phyloP scores from a whole-genome alignment of 306 rosid genomes.

The Spatholobus suberectus region DNA sequence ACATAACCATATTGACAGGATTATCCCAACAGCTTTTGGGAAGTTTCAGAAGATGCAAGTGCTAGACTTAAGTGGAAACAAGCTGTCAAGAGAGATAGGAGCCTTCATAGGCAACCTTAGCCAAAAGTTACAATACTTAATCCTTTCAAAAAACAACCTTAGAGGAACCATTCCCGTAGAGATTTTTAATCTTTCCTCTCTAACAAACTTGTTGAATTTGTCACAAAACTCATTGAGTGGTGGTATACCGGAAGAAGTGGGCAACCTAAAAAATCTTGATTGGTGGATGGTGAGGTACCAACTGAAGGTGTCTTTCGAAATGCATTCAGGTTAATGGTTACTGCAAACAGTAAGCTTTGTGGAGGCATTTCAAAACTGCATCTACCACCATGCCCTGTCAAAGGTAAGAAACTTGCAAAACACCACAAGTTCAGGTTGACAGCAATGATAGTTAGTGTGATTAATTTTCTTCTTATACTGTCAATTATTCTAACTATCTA shows the following conservation, averaged over 20 bases:
- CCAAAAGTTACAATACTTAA: neutral
- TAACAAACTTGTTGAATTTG: slow-evolving; percentile 16
- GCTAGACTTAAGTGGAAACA: neutral
- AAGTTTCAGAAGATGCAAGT: neutral
- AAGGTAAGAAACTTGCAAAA: neutral
- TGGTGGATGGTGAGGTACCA: no score
- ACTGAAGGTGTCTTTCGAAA: no score
- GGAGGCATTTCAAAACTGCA: no score
- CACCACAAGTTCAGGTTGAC: neutral
- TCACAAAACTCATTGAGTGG: slow-evolving; percentile 34
- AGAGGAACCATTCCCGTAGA: slow-evolving; percentile 43
- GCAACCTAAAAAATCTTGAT: no score
- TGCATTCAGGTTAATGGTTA: no score
- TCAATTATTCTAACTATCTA: neutral
- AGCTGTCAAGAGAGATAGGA: slow-evolving; percentile 25
- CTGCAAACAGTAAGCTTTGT: no score
- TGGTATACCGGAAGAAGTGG: no score
- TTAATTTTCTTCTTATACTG: neutral
- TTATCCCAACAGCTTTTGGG: no score
- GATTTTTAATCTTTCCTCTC: slow-evolving; percentile 1
- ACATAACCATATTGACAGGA: no score
- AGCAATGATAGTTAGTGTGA: neutral
- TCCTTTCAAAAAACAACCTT: slow-evolving; percentile 18
- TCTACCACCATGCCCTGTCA: neutral
- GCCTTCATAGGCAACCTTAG: neutral